phyloP scores from a whole-genome alignment of 2,329 filamentous ascomycete genomes.

The Aspergillus bombycis region DNA sequence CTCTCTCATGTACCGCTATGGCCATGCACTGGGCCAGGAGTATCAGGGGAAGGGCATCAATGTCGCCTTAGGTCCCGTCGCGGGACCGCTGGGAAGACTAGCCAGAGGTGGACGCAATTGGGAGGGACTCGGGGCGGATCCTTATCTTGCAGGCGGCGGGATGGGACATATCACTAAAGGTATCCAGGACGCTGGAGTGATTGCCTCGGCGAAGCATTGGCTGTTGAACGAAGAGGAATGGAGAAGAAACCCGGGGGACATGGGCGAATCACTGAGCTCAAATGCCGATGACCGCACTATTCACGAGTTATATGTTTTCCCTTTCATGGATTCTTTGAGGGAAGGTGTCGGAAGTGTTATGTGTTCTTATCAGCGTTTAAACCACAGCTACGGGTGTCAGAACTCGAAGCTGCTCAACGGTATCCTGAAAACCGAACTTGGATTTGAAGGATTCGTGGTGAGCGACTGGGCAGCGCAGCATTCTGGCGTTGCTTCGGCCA shows the following conservation, averaged over 20 bases:
- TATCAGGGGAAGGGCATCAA: neutral
- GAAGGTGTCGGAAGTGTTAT: slow-evolving; percentile 19
- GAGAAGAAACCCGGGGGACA: neutral
- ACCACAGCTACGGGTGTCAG: slow-evolving; percentile 11
- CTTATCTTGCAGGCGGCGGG: neutral
- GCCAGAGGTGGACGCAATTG: slow-evolving; percentile 3
- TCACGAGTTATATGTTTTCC: slow-evolving; percentile 19
- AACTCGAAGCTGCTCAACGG: slow-evolving; percentile 17
- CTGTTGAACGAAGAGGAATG: slow-evolving; percentile 6
- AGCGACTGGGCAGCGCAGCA: slow-evolving; percentile 47
- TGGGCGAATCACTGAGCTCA: slow-evolving; percentile 6
- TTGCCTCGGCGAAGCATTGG: slow-evolving; percentile 7
- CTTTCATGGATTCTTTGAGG: slow-evolving; percentile 18
- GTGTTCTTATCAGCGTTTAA: slow-evolving; percentile 20
- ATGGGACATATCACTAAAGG: slow-evolving; percentile 1
- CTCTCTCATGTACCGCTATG: neutral
- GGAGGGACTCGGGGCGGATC: slow-evolving; percentile 4
- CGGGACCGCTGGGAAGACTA: neutral
- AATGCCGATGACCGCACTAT: slow-evolving; percentile 19
- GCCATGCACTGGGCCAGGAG: slow-evolving; percentile 3
- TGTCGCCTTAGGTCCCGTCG: slow-evolving; percentile 5
- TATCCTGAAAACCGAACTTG: slow-evolving; percentile 18
- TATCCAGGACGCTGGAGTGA: neutral
- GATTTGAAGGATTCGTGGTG: slow-evolving; percentile 19
- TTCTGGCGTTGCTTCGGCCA: slow-evolving; percentile 37